phyloP scores from a whole-genome alignment of 495 filamentous ascomycete genomes.

The Penicillium samsonianum region DNA sequence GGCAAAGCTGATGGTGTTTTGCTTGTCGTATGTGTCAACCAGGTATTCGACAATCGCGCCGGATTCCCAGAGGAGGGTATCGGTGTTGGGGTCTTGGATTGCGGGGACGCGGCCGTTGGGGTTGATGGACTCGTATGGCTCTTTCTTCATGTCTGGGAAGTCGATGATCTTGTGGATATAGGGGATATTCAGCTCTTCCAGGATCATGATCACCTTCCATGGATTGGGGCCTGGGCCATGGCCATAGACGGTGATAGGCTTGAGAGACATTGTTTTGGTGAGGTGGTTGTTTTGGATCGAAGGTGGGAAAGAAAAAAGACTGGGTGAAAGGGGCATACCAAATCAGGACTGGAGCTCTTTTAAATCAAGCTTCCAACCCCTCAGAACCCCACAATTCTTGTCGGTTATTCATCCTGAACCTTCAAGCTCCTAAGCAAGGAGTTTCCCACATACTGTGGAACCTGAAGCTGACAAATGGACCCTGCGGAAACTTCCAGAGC shows the following conservation, averaged over 20 bases:
- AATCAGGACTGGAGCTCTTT: neutral
- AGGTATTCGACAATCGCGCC: constrained; percentile 75
- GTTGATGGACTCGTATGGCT: constrained; percentile 58
- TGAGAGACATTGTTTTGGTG: constrained; percentile 37
- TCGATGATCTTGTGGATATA: constrained; percentile 48
- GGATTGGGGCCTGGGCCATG: constrained; percentile 56
- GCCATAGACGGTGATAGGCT: constrained; percentile 48
- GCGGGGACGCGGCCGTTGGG: constrained; percentile 68
- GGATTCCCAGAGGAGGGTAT: constrained; percentile 67
- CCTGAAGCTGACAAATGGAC: neutral
- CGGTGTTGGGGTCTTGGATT: constrained; percentile 69
- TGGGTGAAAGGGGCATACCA: neutral
- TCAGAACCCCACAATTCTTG: neutral
- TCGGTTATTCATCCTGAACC: neutral
- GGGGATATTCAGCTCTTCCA: constrained; percentile 63
- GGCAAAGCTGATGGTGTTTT: constrained; percentile 58
- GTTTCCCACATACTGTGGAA: neutral
- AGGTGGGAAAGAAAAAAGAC: neutral
- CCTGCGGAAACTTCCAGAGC: neutral
- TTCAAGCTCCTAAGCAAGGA: neutral
- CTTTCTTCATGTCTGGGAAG: constrained; percentile 57
- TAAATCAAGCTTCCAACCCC: neutral
- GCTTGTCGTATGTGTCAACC: constrained; percentile 67
- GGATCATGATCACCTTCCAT: constrained; percentile 63
- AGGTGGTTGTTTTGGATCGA: constrained; percentile 3